Evolutionary conservation across 768 basidiomycete species (phyloP), one percentile per base, ranked within the genome.

Genomic region (Xerocomus spinulosus): DNA sequence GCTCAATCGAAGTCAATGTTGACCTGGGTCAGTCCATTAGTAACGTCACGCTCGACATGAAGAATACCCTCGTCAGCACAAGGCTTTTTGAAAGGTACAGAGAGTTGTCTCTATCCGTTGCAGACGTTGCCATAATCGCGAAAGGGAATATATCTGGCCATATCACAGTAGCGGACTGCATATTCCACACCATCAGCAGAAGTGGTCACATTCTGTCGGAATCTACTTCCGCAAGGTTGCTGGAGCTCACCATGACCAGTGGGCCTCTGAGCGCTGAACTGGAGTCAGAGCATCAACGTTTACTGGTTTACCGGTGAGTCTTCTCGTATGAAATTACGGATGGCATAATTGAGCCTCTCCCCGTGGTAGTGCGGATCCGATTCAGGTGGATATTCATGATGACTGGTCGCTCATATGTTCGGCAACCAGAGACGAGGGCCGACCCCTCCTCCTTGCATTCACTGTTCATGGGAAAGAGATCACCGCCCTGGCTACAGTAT

Each of bases 1-100:
- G 90, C 18, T 77, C 76, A 40, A 80, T 93, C 45, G 77, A 78
- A 26, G 70, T 96, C 32, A 80, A 83, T 40, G 78, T 88, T 6
- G 89, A 96, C 60, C 78, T 97, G 23, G 91, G 91, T 8, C 87
- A 89, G 58, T 87, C 87, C 1, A 93, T 97, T 55, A 84, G 85
- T 47, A 75, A 73, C 24, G 70, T 87, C 40, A 79, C 77, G 24
- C 70, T 96, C 23, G 75, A 83, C 49, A 70, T 94, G 45, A 69
- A 73, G 20, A 74, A 86, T 42, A 74, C 82, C 9, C 69, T 85
- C 18, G 57, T 92, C 37, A 78, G 82, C 17, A 87, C 85, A 14
- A 78, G 76, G 49, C 66, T 92, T 37, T 83, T 82, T 8, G 81
- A 82, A 24, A 63, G 66, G 36, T 59, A 72, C 13, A 79, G 81